Base-by-base conservation (phyloP, 345 rosid genomes). In the Salix caprea region DNA sequence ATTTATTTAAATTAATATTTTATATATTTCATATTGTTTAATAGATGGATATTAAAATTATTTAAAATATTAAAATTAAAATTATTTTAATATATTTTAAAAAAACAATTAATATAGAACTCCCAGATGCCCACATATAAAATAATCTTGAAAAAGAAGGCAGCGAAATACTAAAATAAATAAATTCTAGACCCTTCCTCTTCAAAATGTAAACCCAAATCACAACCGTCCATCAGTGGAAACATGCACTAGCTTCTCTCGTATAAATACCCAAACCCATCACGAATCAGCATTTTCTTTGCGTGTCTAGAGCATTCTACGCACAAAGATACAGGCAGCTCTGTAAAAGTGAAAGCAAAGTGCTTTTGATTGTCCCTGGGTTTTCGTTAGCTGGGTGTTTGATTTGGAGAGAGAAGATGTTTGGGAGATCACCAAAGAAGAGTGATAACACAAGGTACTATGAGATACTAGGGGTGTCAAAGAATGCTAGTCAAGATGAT, bases 381-480 rank as follows among this genome's bases (percentile, higher is more conserved):
- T 21, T 66, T 67, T 19, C 42, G 46, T 36, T 21, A 26, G 23
- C 8, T 58, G 4, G 50, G 14, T 5, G 39, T 36, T 5, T 5
- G 23, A 12, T n/a, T 18, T 24, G 21, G 1, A 46, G 26, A 2
- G 68, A 44, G 60, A 84, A 84, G 79, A 94, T 94, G 98, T 91
- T 91, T 69, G 95, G 94, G 30, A 86, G 97, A 74, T 87, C 88
- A 66, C 89, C 94, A 65, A 91, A 84, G 91, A 91, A 91, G 86
- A 90, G 97, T 82, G 85, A 91, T 66, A 90, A 89, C 82, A 86
- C 90, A 14, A 89, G 81, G 88, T 94, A 89, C 76, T 94, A 94
- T 76, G 97, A 94, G 82, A 84, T 94, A 70, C 76, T 92, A 46
- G 98, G 98, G 4, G 97, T 94, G 26, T 86, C 97, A 0, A 89